These are phyloP conservation scores for Nicotiana tabacum DNA, from an alignment of 257 asterid species.

Conservation along the genomic window DNA sequence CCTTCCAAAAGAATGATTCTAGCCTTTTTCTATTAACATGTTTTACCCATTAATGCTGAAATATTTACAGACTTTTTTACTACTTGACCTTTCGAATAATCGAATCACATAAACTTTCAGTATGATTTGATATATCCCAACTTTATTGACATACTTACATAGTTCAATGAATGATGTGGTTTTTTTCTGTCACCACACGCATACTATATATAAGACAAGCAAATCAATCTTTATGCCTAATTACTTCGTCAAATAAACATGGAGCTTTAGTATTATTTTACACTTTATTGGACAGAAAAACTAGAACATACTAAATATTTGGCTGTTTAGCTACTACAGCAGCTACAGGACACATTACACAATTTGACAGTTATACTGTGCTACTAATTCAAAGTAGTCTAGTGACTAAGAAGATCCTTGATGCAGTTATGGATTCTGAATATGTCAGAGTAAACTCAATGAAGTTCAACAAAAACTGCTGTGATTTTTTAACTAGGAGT, in stretches of 20 bases:
- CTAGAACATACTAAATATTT: not conserved
- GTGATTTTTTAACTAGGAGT: not conserved
- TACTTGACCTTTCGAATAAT: not conserved
- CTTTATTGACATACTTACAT: not conserved
- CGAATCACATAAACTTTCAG: conserved; percentile 2
- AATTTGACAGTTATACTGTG: not conserved
- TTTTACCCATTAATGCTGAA: not conserved
- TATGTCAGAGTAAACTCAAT: not conserved
- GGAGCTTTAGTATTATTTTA: not conserved
- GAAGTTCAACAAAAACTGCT: not conserved
- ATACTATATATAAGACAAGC: not conserved
- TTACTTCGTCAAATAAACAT: not conserved
- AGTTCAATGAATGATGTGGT: not conserved
- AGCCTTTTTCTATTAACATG: not conserved
- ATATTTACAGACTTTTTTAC: not conserved
- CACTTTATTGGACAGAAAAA: not conserved
- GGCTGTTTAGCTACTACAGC: not conserved
- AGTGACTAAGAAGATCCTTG: not conserved
- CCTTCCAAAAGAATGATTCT: not conserved
- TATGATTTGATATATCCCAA: not conserved
- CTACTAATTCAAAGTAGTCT: not conserved
- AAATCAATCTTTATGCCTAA: not conserved
- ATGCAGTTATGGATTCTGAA: not conserved
- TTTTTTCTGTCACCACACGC: not conserved
- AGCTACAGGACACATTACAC: not conserved